A percentile compares a stretch with the other conserved stretches of the same genome.
Evolutionary conservation across 352 stramenopile species (phyloP).

Genomic region (Albugo laibachii): DNA sequence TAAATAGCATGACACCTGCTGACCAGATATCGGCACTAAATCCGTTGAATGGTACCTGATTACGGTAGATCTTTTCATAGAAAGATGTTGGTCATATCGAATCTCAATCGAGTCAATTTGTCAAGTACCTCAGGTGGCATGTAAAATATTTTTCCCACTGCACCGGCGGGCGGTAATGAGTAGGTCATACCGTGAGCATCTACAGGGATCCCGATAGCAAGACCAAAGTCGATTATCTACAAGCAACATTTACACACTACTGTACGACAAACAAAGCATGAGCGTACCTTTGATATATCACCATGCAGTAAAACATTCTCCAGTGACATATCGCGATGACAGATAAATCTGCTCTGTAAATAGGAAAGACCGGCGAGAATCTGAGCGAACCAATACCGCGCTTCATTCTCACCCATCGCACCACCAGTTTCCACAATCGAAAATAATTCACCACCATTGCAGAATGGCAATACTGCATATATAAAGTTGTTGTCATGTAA

Average conservation of each 20-base stretch:
- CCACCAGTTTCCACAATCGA: slow-evolving; percentile 64
- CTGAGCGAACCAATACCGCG: slow-evolving; percentile 71
- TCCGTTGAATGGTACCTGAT: slow-evolving; percentile 81
- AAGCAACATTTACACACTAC: background rate
- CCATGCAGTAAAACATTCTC: slow-evolving; percentile 74
- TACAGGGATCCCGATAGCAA: slow-evolving; percentile 69
- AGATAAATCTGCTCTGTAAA: slow-evolving; percentile 68
- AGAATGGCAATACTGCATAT: slow-evolving; percentile 70
- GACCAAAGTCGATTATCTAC: slow-evolving; percentile 76
- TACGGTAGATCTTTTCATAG: slow-evolving; percentile 53
- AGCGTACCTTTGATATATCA: slow-evolving; percentile 52
- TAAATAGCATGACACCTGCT: slow-evolving; percentile 87
- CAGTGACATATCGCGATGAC: slow-evolving; percentile 75
- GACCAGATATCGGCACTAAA: slow-evolving; percentile 89
- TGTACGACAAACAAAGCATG: background rate
- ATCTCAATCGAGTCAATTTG: background rate
- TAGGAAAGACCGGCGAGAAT: slow-evolving; percentile 60
- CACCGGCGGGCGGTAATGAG: slow-evolving; percentile 49
- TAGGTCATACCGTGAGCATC: slow-evolving; percentile 74
- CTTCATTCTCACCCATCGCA: slow-evolving; percentile 55
- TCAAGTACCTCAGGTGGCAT: slow-evolving; percentile 59
- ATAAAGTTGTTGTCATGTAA: slow-evolving; percentile 71
- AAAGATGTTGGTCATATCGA: background rate
- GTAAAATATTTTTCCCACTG: slow-evolving; percentile 81
- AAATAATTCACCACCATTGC: slow-evolving; percentile 67